Base-by-base conservation (phyloP, 2,329 filamentous ascomycete species). In the Macroventuria anomochaeta region DNA sequence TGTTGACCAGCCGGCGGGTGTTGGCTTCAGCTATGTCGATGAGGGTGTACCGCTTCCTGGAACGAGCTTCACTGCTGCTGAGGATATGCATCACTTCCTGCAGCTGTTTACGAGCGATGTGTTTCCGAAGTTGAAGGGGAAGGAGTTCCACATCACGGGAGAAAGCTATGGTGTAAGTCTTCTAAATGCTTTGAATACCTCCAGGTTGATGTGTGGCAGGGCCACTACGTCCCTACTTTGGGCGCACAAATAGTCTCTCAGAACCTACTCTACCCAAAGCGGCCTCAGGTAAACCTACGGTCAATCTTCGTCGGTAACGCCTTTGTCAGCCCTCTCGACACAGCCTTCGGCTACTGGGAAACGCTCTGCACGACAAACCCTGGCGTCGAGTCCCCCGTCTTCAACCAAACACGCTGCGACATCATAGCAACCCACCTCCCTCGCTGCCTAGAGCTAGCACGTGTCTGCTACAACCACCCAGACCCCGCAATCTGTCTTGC, bases 41-140 rank as follows among this genome's bases (percentile, higher is more conserved):
- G 64, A 74, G 44, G 73, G 68, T 3, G 57, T 55, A 5, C 69
- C 69, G 5, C 17, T 75, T 1, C 73, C 77, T 2, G 62, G 57
- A 2, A 71, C 71, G 5, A 81, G 80, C 11, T 74, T 76, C 28
- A 74, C 76, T 1, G 77, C 76, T 11, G 78, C 79, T 1, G 69
- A 74, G 37, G 80, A 83, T 62, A 78, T 82, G 72, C 77, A 81
- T 58, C 64, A 75, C 29, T 82, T 82, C 55, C 65, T 83, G 43
- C 78, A 80, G 56, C 65, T 81, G 4, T 81, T 82, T 55, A 72
- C 79, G 17, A 71, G 68, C 12, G 71, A 79, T 13, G 73, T 79
- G 0, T 81, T 82, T 46, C 79, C 80, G 0, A 63, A 76, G 7
- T 62, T 77, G 15, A 58, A 62, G 25, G 46, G 72, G 0, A 62